phyloP scores from a whole-genome alignment of 2,329 filamentous ascomycete genomes.

The Neobulgaria alba region DNA sequence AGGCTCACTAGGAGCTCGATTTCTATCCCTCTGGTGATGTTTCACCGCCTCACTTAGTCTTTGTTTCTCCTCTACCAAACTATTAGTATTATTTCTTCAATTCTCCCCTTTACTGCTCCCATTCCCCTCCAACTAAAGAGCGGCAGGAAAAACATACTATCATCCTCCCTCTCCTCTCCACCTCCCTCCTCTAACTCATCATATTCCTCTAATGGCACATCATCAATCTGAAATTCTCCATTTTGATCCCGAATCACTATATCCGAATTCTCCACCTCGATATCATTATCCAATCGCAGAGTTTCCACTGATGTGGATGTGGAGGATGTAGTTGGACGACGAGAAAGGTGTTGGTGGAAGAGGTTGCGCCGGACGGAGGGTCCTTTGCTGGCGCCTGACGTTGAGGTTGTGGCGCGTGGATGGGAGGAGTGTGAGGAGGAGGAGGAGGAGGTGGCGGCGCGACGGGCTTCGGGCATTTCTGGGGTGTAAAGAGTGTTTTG shows the following conservation, averaged over 20 bases:
- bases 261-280: conserved; percentile 37
- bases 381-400: too few species aligned
- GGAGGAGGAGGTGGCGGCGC: conserved; percentile 15
- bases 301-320: conserved; percentile 37
- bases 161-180: conserved; percentile 49
- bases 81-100: too few species aligned
- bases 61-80: conserved; percentile 54
- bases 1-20: conserved; percentile 49
- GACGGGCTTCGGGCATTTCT: conserved; percentile 26
- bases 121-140: conserved; percentile 1
- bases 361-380: conserved; percentile 43
- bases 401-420: too few species aligned
- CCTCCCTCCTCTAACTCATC: conserved; percentile 43
- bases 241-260: conserved; percentile 56
- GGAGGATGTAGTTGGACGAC: conserved; percentile 42
- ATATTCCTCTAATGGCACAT: conserved; percentile 41
- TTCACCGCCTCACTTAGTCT: conserved; percentile 52
- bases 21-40: conserved; percentile 49
- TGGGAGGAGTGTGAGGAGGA: conserved; percentile 6
- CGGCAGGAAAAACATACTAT: conserved; percentile 41
- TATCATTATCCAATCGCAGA: conserved; percentile 40
- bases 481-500: too few species aligned
- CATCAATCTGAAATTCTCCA: conserved; percentile 53
- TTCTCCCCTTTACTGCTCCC: too few species aligned
- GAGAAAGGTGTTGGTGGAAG: conserved; percentile 50